Conservation (phyloP, 2,329 filamentous ascomycete species). For the Colletotrichum sp. region DNA sequence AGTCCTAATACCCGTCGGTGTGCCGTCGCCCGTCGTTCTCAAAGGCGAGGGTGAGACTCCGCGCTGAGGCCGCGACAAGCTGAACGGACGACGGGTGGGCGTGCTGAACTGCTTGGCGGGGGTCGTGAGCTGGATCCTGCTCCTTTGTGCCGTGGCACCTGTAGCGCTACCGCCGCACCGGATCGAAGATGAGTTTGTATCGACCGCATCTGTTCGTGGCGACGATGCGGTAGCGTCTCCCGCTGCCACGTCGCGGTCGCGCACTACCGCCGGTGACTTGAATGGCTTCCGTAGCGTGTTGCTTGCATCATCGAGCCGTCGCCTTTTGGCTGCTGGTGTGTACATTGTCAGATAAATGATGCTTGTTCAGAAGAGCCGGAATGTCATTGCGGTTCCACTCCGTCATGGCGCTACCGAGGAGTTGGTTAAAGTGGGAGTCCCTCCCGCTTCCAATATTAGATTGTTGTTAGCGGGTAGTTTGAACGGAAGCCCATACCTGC, state of each 20-base stretch:
- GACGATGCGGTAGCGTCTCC: background rate
- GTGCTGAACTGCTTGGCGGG: background rate
- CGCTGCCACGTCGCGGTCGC: background rate
- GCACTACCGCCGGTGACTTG: constrained; percentile 14
- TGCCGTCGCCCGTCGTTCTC: background rate
- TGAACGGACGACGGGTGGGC: constrained; percentile 8
- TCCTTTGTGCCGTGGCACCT: background rate
- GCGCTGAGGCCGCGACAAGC: background rate
- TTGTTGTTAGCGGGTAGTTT: background rate
- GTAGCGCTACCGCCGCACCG: background rate
- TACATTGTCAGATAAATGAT: background rate
- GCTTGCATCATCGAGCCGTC: constrained; percentile 18
- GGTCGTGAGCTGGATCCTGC: background rate
- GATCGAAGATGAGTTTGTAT: background rate
- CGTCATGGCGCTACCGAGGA: background rate
- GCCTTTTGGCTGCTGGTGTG: constrained; percentile 19
- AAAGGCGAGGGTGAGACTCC: background rate
- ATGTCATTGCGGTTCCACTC: background rate
- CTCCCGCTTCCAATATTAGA: background rate
- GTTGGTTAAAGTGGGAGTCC: background rate
- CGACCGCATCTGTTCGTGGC: background rate
- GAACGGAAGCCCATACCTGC: background rate
- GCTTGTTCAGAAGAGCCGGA: background rate
- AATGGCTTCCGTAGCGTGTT: constrained; percentile 22
- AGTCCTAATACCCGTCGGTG: background rate